These are phyloP conservation scores for Aquilaria agallochum DNA, from an alignment of 441 rosid species.

Conservation along the genomic window DNA sequence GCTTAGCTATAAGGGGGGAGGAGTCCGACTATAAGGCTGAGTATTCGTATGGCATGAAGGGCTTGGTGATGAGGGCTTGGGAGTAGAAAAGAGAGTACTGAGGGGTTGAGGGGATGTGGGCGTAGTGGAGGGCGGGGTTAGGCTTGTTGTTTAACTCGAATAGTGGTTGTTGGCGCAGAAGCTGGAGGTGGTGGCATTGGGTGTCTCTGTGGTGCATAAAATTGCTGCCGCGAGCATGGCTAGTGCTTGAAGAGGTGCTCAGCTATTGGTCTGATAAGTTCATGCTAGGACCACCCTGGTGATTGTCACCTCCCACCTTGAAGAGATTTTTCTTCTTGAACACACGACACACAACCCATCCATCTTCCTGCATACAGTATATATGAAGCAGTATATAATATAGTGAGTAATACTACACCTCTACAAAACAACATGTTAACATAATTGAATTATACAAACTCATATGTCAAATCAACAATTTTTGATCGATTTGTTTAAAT, in stretches of 20 bases:
- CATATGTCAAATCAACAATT: too few species aligned
- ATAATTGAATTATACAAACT: too few species aligned
- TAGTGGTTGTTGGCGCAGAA: conserved; percentile 11
- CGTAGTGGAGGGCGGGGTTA: conserved; percentile 55
- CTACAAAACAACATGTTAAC: too few species aligned
- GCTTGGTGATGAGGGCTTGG: conserved; percentile 26
- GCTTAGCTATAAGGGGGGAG: conserved; percentile 36
- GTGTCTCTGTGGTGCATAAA: conserved; percentile 42
- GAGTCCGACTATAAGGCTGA: conserved; percentile 18
- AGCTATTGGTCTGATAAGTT: conserved; percentile 52
- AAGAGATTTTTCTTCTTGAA: conserved; percentile 88
- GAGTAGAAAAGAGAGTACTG: conserved; percentile 58
- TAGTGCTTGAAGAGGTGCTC: conserved; percentile 28
- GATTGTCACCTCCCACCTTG: conserved; percentile 47
- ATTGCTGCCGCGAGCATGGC: conserved; percentile 10
- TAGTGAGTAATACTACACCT: too few species aligned
- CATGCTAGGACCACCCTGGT: conserved; percentile 41
- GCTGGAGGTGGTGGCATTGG: conserved; percentile 32
- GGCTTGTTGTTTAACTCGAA: conserved; percentile 65
- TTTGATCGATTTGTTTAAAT: too few species aligned
- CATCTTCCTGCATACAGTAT: conserved; percentile 65
- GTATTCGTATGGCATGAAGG: conserved; percentile 31
- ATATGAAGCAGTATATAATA: neutral
- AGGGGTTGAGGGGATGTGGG: conserved; percentile 36
- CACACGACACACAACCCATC: conserved; percentile 95